These are phyloP conservation scores for Pouteria glomerata DNA, from an alignment of 148 eudicot species.

Conservation along the genomic window DNA sequence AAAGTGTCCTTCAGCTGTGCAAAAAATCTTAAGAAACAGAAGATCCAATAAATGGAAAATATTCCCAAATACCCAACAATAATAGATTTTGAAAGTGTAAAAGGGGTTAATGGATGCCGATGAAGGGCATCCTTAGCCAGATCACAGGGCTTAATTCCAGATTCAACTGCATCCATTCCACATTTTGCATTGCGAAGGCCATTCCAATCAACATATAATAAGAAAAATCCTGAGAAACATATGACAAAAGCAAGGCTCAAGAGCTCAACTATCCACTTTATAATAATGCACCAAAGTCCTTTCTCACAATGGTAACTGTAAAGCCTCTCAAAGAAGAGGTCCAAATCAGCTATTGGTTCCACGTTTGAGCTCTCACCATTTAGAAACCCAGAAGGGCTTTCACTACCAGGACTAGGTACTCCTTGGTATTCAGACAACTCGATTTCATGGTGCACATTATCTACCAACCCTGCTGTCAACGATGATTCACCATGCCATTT, in stretches of 20 bases:
- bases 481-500: conserved; percentile 54
- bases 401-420: conserved; percentile 84
- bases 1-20: conserved; percentile 79
- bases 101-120: conserved; percentile 79
- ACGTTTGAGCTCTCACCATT: conserved; percentile 71
- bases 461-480: conserved; percentile 51
- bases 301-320: conserved; percentile 93
- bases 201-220: conserved; percentile 90
- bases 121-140: conserved; percentile 84
- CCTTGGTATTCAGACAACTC: conserved; percentile 73
- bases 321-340: conserved; percentile 83
- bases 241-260: conserved; percentile 83
- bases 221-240: conserved; percentile 88
- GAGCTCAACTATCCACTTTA: conserved; percentile 94
- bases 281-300: conserved; percentile 97
- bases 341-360: conserved; percentile 86
- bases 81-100: conserved; percentile 64
- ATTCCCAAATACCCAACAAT: conserved; percentile 87
- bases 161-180: conserved; percentile 94
- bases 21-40: conserved; percentile 86
- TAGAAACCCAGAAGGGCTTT: conserved; percentile 96
- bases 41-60: conserved; percentile 73
- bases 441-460: conserved; percentile 57
- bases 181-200: conserved; percentile 94
- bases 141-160: conserved; percentile 80